Evolutionary conservation across 2,329 filamentous ascomycete genomes (phyloP).

Genomic region (Epicoccum nigrum): DNA sequence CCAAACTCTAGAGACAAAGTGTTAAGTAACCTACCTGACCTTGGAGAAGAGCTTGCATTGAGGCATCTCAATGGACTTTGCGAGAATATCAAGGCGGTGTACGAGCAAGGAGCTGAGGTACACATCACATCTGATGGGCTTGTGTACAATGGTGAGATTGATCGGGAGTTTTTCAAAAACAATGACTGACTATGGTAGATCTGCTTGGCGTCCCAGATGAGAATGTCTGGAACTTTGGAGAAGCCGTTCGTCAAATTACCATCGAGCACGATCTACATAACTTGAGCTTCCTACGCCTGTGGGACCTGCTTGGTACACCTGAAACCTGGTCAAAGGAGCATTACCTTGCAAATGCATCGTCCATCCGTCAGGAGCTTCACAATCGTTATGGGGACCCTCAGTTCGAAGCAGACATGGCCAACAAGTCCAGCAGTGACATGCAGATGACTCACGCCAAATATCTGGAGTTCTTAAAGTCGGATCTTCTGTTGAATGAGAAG

Average conservation of each 20-base stretch:
- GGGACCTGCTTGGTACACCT: constrained; percentile 25
- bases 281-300: constrained; percentile 27
- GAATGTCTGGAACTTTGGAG: constrained; percentile 50
- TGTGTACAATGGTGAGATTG: constrained; percentile 47
- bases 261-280: constrained; percentile 25
- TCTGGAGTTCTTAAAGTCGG: constrained; percentile 34
- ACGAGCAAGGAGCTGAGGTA: constrained; percentile 50
- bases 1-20: constrained; percentile 63
- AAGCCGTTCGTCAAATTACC: constrained; percentile 23
- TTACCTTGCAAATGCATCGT: constrained; percentile 31
- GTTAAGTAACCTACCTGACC: constrained; percentile 54
- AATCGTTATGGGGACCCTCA: constrained; percentile 30
- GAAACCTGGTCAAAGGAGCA: constrained; percentile 28
- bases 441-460: constrained; percentile 39
- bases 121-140: constrained; percentile 54
- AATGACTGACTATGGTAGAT: constrained; percentile 32
- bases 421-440: constrained; percentile 33
- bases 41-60: constrained; percentile 53
- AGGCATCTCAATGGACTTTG: constrained; percentile 52
- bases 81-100: constrained; percentile 48
- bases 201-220: constrained; percentile 52
- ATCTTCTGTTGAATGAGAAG: constrained; percentile 26
- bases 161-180: not conserved
- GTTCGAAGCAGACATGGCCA: constrained; percentile 40
- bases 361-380: constrained; percentile 34